These are phyloP conservation scores for Eucalyptus viminalis DNA, from an alignment of 345 rosid species.

Conservation along the genomic window DNA sequence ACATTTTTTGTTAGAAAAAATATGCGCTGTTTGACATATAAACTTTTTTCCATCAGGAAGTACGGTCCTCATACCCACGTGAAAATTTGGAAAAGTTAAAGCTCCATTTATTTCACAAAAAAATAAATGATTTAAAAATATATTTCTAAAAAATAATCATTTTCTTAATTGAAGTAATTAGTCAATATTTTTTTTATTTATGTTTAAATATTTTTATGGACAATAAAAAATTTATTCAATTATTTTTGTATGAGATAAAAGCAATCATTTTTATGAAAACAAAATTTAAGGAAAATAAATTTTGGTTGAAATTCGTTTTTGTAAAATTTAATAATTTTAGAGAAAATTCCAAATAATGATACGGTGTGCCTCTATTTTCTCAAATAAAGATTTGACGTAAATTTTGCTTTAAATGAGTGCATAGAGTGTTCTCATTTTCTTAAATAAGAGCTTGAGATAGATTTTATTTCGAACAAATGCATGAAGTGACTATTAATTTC, in stretches of 20 bases:
- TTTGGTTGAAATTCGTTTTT: not conserved
- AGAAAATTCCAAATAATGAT: not conserved
- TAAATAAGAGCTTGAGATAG: rapidly evolving
- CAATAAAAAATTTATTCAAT: no score
- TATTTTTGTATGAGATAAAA: not conserved
- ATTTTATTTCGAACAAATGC: rapidly evolving
- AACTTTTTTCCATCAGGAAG: not conserved
- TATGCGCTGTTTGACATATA: not conserved
- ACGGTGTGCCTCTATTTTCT: rapidly evolving
- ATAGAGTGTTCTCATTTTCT: rapidly evolving
- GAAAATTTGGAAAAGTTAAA: not conserved
- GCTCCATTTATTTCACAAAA: rapidly evolving
- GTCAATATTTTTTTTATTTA: no score
- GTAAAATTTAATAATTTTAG: not conserved
- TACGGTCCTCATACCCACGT: rapidly evolving
- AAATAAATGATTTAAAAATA: no score
- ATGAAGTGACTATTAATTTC: rapidly evolving
- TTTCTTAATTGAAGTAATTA: not conserved
- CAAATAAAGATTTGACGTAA: rapidly evolving
- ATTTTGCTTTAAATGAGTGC: rapidly evolving
- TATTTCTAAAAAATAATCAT: no score
- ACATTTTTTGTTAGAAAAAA: not conserved
- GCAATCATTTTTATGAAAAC: no score
- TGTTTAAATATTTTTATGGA: rapidly evolving
- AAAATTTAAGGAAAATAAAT: no score